These are phyloP conservation scores for Paxillus rubicundulus DNA, from an alignment of 768 basidiomycete genomes.

Conservation along the genomic window DNA sequence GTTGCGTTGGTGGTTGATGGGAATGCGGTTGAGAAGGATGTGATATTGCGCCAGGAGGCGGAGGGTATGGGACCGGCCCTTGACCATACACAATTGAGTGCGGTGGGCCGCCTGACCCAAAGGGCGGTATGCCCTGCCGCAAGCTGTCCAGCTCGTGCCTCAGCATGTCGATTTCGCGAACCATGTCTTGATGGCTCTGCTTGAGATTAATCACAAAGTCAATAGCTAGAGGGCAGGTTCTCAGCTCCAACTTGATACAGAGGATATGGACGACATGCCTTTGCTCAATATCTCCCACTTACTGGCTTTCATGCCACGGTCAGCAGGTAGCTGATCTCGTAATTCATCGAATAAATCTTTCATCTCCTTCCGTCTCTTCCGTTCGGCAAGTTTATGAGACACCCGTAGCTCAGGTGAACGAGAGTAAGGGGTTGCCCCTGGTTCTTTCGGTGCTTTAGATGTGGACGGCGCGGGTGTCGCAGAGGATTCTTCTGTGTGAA, in stretches of 20 bases:
- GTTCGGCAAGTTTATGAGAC: slow-evolving; percentile 95
- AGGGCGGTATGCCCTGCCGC: slow-evolving; percentile 58
- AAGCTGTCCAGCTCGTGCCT: slow-evolving; percentile 68
- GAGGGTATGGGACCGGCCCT: slow-evolving; percentile 45
- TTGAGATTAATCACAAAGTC: slow-evolving; percentile 84
- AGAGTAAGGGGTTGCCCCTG: slow-evolving; percentile 79
- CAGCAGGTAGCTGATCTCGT: slow-evolving; percentile 87
- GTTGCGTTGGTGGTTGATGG: slow-evolving; percentile 31
- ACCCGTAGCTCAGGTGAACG: slow-evolving; percentile 93
- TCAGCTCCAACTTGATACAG: slow-evolving; percentile 1
- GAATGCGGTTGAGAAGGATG: slow-evolving; percentile 36
- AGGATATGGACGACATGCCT: slow-evolving; percentile 47
- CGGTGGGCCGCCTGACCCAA: slow-evolving; percentile 47
- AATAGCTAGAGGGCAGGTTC: slow-evolving; percentile 54
- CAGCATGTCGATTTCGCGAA: slow-evolving; percentile 73
- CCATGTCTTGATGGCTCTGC: slow-evolving; percentile 71
- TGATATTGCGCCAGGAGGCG: slow-evolving; percentile 45
- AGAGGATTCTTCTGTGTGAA: slow-evolving; percentile 41
- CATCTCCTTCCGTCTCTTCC: slow-evolving; percentile 98
- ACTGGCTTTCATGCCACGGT: slow-evolving; percentile 92
- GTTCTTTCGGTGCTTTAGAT: slow-evolving; percentile 45
- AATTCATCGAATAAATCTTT: slow-evolving; percentile 97
- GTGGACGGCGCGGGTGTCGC: slow-evolving; percentile 36
- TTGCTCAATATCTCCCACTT: slow-evolving; percentile 99
- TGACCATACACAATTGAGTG: slow-evolving; percentile 52